A percentile compares a stretch with the other conserved stretches of the same genome.
Conservation (phyloP, 2,329 filamentous ascomycete species). For the Hypoxylon sp. region DNA sequence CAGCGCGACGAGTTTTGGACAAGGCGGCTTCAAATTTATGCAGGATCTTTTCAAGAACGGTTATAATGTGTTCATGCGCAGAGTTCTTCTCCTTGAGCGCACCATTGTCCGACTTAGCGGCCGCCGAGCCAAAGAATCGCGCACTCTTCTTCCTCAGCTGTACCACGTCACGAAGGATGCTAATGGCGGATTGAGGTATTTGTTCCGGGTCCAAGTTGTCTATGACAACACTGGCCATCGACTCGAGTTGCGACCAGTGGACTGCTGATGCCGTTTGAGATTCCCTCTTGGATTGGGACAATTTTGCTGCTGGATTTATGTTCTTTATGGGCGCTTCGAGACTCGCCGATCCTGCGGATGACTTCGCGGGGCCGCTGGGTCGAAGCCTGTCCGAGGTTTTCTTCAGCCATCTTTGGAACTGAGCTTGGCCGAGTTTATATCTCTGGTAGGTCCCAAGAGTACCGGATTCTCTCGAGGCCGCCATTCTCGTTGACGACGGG, state of each 20-base stretch:
- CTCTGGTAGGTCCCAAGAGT: slow-evolving; percentile 38
- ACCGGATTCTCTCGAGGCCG: slow-evolving; percentile 21
- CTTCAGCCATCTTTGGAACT: slow-evolving; percentile 40
- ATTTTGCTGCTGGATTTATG: slow-evolving; percentile 1
- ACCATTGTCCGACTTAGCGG: slow-evolving; percentile 39
- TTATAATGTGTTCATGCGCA: slow-evolving; percentile 50
- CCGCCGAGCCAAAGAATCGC: slow-evolving; percentile 44
- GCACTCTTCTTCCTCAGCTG: slow-evolving; percentile 50
- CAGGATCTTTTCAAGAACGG: slow-evolving; percentile 50
- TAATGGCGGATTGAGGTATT: slow-evolving; percentile 48
- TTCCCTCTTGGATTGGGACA: background rate
- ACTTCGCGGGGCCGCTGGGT: slow-evolving; percentile 2
- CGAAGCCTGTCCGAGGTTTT: slow-evolving; percentile 34
- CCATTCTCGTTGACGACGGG: slow-evolving; percentile 8
- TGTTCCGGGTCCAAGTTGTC: slow-evolving; percentile 46
- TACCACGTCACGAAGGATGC: slow-evolving; percentile 52
- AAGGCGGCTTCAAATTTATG: slow-evolving; percentile 46
- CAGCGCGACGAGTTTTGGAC: slow-evolving; percentile 23
- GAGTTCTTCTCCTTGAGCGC: slow-evolving; percentile 45
- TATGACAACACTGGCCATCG: slow-evolving; percentile 44
- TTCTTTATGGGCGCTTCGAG: background rate
- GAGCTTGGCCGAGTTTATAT: slow-evolving; percentile 38
- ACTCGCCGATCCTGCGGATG: background rate
- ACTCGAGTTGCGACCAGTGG: slow-evolving; percentile 34
- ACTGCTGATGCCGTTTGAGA: slow-evolving; percentile 14